These are phyloP conservation scores for Leptographium wingfieldii DNA, from an alignment of 2,329 filamentous ascomycete species.

Conservation along the genomic window DNA sequence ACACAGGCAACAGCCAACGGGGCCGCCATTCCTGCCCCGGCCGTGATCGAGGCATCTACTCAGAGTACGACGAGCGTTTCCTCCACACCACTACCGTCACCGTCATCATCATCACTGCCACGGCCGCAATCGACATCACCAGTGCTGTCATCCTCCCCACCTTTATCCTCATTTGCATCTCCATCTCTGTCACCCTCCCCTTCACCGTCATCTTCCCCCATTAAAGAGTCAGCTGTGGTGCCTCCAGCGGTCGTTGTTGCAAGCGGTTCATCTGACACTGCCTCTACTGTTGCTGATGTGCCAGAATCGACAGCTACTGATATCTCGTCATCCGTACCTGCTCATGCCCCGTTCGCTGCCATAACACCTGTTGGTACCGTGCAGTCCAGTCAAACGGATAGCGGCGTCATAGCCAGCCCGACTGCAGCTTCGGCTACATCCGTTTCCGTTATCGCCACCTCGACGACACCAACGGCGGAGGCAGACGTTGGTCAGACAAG, in stretches of 20 bases:
- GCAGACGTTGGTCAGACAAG: not conserved
- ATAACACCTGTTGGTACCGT: not conserved
- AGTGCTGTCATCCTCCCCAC: not conserved
- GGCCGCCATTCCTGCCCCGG: not conserved
- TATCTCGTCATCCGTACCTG: not conserved
- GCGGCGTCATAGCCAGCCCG: constrained; percentile 17
- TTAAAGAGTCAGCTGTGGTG: not conserved
- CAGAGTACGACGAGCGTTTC: constrained; percentile 23
- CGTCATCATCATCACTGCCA: constrained; percentile 1
- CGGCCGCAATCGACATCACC: constrained; percentile 2
- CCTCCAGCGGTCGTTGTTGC: not conserved
- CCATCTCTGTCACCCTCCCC: not conserved
- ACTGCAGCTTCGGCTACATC: constrained; percentile 9
- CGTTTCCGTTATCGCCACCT: not conserved
- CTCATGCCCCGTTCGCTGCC: not conserved
- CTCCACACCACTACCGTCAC: not conserved
- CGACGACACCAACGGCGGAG: not conserved
- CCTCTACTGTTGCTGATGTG: not conserved
- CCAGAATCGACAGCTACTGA: constrained; percentile 8
- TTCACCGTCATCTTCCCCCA: not conserved
- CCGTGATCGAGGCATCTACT: constrained; percentile 2
- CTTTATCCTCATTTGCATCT: not conserved
- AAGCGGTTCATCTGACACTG: not conserved
- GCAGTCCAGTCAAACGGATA: constrained; percentile 25
- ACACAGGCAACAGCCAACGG: not conserved